Percentiles rank a stretch among this genome's conserved stretches.
These are phyloP conservation scores for Peronosclerospora sorghi DNA, from an alignment of 352 stramenopile species.

Conservation along the genomic window DNA sequence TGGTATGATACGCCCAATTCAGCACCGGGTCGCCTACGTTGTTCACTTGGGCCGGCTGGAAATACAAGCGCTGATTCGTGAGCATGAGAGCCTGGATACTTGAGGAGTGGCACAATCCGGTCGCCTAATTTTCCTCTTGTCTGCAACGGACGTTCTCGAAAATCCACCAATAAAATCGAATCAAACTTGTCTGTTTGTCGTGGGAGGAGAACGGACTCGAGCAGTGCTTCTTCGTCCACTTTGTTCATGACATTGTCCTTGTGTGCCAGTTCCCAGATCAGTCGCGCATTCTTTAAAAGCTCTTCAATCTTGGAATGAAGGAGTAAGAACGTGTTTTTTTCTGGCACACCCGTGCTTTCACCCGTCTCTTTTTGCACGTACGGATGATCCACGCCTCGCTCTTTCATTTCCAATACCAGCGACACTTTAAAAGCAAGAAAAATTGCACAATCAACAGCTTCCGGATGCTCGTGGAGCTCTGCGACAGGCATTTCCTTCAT, in stretches of 20 bases:
- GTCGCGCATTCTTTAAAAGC: constrained; percentile 59
- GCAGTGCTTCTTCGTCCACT: constrained; percentile 68
- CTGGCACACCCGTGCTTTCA: constrained; percentile 2
- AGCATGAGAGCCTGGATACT: constrained; percentile 88
- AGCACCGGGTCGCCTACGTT: constrained; percentile 85
- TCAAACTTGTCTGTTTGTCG: constrained; percentile 84
- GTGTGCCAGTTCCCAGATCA: constrained; percentile 56
- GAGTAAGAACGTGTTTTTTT: constrained; percentile 76
- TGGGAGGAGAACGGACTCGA: constrained; percentile 58
- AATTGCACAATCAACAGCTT: constrained; percentile 29
- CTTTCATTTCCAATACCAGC: constrained; percentile 78
- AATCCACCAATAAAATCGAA: constrained; percentile 82
- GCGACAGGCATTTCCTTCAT: constrained; percentile 56
- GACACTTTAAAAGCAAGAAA: constrained; percentile 61
- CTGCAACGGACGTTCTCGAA: constrained; percentile 75
- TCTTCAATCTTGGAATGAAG: constrained; percentile 77
- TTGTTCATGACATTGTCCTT: constrained; percentile 69
- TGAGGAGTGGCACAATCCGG: constrained; percentile 84
- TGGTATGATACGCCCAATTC: constrained; percentile 68
- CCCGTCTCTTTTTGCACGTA: constrained; percentile 50
- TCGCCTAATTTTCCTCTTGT: constrained; percentile 68
- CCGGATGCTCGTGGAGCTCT: constrained; percentile 37
- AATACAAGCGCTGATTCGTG: constrained; percentile 82
- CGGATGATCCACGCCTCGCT: constrained; percentile 68
- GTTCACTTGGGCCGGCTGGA: constrained; percentile 87